Percentiles rank a stretch among this genome's conserved stretches.
These are phyloP conservation scores for Cercospora sp. DNA, from an alignment of 2,329 filamentous ascomycete species.

Conservation along the genomic window DNA sequence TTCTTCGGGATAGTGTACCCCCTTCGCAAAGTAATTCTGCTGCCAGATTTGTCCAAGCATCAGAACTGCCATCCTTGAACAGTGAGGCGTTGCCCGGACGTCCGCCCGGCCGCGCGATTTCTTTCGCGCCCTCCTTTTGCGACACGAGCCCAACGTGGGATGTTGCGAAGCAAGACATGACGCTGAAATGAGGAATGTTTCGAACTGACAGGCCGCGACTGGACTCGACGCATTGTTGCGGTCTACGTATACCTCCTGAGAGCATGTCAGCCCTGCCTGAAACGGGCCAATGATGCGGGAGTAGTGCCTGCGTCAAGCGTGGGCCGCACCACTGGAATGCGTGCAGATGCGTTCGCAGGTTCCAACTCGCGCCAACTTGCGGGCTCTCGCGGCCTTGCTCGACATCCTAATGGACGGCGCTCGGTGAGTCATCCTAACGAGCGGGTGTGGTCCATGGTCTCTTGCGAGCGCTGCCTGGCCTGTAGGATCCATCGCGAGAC, in stretches of 20 bases:
- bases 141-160: constrained; percentile 18
- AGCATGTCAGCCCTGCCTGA: constrained; percentile 9
- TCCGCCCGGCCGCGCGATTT: constrained; percentile 5
- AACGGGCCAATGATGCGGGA: constrained; percentile 12
- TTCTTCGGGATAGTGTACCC: neutral
- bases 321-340: constrained; percentile 10
- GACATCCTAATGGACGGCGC: constrained; percentile 4
- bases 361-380: neutral
- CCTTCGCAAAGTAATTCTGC: neutral
- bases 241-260: constrained; percentile 8
- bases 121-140: constrained; percentile 13
- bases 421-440: constrained; percentile 3
- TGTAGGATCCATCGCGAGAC: neutral
- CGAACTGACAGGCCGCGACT: constrained; percentile 9
- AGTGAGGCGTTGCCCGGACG: constrained; percentile 3
- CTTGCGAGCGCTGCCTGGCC: constrained; percentile 4
- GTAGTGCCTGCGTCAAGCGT: constrained; percentile 14
- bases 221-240: neutral
- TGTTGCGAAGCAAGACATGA: constrained; percentile 6
- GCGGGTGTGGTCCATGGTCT: neutral
- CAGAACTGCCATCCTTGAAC: neutral
- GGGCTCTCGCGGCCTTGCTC: neutral
- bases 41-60: constrained; percentile 1
- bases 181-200: constrained; percentile 16
- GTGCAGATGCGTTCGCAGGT: constrained; percentile 14